Evolutionary conservation across 1,284 basidiomycete genomes (phyloP), one percentile per base, ranked within the genome.

Genomic region (Pseudozyma thailandica): DNA sequence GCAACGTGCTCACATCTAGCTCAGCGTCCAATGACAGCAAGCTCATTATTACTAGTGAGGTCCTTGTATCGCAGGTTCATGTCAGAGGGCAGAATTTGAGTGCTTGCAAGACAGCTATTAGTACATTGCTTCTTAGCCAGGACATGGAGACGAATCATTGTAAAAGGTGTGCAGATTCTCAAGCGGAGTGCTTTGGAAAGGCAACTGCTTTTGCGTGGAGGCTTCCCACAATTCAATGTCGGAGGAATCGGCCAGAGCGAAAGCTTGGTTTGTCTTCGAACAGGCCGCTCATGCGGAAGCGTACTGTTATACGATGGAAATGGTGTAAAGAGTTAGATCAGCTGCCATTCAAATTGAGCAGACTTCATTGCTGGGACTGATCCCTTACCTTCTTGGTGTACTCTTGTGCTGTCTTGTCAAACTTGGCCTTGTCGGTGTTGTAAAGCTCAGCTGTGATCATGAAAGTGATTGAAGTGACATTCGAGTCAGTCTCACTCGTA

Each of bases 341-440:
- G n/a, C n/a, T n/a, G n/a, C n/a, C n/a, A n/a, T n/a, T n/a, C n/a
- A n/a, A n/a, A n/a, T n/a, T n/a, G n/a, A n/a, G n/a, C n/a, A n/a
- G n/a, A n/a, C n/a, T n/a, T n/a, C n/a, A n/a, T n/a, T n/a, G n/a
- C n/a, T n/a, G n/a, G n/a, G n/a, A n/a, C n/a, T n/a, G n/a, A n/a
- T n/a, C n/a, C 35, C 64, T 47, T 46, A 68, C 70, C 68, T 75
- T 77, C 37, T 66, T 65, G 9, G 78, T 78, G 47, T 75, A 74
- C 45, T 80, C 78, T 21, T 52, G 53, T 6, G 80, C 80, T 13
- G 60, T 68, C 55, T 78, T 75, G 50, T 75, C 57, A 51, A 78
- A 81, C 53, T 68, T 66, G 41, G 68, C 50, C 16, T 61, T 53
- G 59, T 81, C 75, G 8, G 55, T 76, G 50, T 69, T 79, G 72